Conservation (phyloP, 129 eudicot species). For the Artemisia argyi region DNA sequence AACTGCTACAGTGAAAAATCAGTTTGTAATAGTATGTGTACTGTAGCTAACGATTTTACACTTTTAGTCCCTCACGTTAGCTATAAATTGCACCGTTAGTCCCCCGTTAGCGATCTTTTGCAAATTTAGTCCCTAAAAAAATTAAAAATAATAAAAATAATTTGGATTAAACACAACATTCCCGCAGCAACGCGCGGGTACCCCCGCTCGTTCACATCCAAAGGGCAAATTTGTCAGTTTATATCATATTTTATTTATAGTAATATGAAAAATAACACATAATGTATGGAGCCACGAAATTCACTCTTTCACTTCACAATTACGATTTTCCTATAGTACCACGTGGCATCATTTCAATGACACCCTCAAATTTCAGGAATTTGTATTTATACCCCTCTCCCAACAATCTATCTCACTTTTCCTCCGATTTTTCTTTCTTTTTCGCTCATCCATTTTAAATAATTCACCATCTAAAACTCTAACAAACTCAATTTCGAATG, state of each 20-base stretch:
- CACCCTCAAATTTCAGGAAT: slow-evolving; percentile 5
- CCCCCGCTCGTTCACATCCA: no score
- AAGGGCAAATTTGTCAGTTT: not conserved
- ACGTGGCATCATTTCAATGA: slow-evolving; percentile 27
- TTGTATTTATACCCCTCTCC: slow-evolving; percentile 16
- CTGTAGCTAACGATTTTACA: no score
- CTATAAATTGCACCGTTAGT: no score
- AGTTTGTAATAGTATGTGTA: no score
- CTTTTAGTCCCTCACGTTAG: no score
- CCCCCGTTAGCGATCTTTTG: no score
- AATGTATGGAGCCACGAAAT: slow-evolving; percentile 24
- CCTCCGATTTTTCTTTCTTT: slow-evolving; percentile 16
- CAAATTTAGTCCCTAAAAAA: no score
- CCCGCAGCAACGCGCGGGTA: no score
- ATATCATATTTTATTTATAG: not conserved
- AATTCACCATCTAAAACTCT: not conserved
- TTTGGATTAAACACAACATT: no score
- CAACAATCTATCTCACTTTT: slow-evolving; percentile 34
- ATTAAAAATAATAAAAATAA: no score
- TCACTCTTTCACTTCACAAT: slow-evolving; percentile 21
- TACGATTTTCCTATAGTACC: slow-evolving; percentile 9
- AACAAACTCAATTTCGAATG: slow-evolving; percentile 13
- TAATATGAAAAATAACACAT: not conserved
- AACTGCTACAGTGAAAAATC: no score
- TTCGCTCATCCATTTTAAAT: slow-evolving; percentile 15